Evolutionary conservation across 805 yeast genomes (phyloP), one percentile per base, ranked within the genome.

Genomic region (Candida ponderosae): DNA sequence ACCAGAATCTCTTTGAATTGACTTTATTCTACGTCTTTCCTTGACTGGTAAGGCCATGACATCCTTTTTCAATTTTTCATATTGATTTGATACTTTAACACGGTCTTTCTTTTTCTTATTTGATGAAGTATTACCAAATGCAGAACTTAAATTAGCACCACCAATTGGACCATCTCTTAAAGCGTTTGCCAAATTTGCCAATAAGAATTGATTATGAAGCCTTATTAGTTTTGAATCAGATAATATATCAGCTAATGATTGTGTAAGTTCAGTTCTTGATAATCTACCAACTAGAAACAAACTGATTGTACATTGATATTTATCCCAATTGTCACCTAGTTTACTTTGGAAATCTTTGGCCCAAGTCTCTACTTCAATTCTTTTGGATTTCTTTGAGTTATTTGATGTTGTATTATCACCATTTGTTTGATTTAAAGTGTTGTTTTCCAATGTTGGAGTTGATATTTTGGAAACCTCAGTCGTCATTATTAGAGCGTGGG

Each of bases 131-230:
- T 59, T 66, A 29, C 76, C 76, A 51, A 72, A 72, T 2, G 76
- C 74, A 44, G 72, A 65, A 1, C 66, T 53, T 18, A 60, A 46
- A 7, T 51, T 44, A 30, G 59, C 70, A 30, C 14, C 48, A 46
- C 68, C 71, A 45, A 77, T 86, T 6, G 93, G 87, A 16, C 79
- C 76, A 43, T 83, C 93, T 40, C 86, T 71, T 39, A 86, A 65
- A 5, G 96, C 74, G 58, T 89, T 90, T 18, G 96, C 88, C 45
- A 89, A 66, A 53, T 86, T 81, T 14, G 94, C 78, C 38, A 90
- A 65, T 32, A 90, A 61, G 32, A 90, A 66, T 53, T 84, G 87
- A 60, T 90, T 90, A 60, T 93, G 98, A 65, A 80, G 72, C 39
- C 77, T 66, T 29, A 74, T 40, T 50, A 50, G 37, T 33, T 40